Base-by-base conservation (phyloP, 2,329 filamentous ascomycete species). In the Pseudocercospora vitis region DNA sequence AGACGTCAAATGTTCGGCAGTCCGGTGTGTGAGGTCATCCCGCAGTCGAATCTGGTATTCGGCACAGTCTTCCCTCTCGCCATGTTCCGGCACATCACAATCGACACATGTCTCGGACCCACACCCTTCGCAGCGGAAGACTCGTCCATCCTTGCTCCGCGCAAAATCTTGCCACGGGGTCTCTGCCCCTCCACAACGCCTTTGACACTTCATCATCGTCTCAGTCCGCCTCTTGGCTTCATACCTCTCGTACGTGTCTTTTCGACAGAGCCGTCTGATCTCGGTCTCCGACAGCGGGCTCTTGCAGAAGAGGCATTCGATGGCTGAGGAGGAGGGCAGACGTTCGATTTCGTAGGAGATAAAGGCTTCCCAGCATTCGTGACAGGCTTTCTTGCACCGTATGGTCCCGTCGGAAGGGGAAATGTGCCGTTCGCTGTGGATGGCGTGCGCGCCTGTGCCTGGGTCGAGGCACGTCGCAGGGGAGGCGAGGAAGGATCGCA, bases 361-460 rank as follows among this genome's bases (percentile, higher is more conserved):
- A 11, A 50, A 46, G n/a, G 37, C 39, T 31, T 62, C 60, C 59
- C 61, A 61, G 50, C 58, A 62, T 44, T 61, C 53, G 4, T 23
- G 47, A 28, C 58, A 63, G 5, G 56, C 58, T 14, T 55, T 52
- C 14, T 59, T 50, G 26, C 9, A 14, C 6, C 32, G 23, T 1
- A 9, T 19, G 33, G 52, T 32, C n/a, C n/a, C n/a, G 18, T 32
- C 29, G 29, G 7, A 3, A 7, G 5, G 4, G 5, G n/a, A 12
- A 4, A n/a, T 19, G 16, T 39, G 8, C 4, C 19, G n/a, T 14
- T 21, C 14, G 33, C 8, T 14, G 16, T 37, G 33, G n/a, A 14
- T n/a, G 33, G 18, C 18, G n/a, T 11, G 33, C 1, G n/a, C 9
- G 14, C 14, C 7, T 14, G 35, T 39, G 6, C 5, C 26, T 26